Evolutionary conservation across 331 rosid species (phyloP).

Genomic region (Rhamnella rubrinervis): DNA sequence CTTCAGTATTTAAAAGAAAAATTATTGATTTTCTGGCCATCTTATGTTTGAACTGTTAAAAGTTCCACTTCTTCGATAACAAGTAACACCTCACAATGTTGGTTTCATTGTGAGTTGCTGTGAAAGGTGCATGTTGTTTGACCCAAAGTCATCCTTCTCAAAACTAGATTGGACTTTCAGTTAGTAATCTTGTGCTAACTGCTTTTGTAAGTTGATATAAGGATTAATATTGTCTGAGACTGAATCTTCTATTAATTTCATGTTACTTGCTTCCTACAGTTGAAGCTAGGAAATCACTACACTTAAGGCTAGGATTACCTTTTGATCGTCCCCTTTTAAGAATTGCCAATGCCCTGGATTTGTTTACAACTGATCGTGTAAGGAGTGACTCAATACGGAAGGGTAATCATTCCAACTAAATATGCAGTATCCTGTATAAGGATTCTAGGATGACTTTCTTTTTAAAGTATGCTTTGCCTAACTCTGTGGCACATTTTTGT

Average conservation of each 20-base stretch:
- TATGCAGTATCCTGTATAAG: constrained; percentile 6
- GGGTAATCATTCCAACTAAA: constrained; percentile 42
- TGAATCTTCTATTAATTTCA: background rate
- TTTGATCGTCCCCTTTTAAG: constrained; percentile 90
- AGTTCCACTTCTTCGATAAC: too few species aligned
- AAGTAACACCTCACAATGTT: background rate
- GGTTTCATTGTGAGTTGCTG: too few species aligned
- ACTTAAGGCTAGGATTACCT: constrained; percentile 80
- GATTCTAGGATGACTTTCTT: constrained; percentile 5
- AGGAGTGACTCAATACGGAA: constrained; percentile 43
- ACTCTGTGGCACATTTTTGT: constrained; percentile 13
- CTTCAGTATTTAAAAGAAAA: too few species aligned
- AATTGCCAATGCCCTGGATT: constrained; percentile 74
- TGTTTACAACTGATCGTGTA: constrained; percentile 37
- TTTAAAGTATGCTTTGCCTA: background rate
- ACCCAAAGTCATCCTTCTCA: too few species aligned
- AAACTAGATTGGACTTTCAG: background rate
- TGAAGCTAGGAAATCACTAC: constrained; percentile 81
- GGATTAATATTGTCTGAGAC: background rate
- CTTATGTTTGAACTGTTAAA: too few species aligned
- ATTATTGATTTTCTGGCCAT: too few species aligned
- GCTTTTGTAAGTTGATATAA: background rate
- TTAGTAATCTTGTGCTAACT: constrained; percentile 6
- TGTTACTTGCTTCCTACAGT: constrained; percentile 50
- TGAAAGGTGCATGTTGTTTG: too few species aligned